Base-by-base conservation (phyloP, 2,329 filamentous ascomycete genomes). In the Pseudogymnoascus sp. region DNA sequence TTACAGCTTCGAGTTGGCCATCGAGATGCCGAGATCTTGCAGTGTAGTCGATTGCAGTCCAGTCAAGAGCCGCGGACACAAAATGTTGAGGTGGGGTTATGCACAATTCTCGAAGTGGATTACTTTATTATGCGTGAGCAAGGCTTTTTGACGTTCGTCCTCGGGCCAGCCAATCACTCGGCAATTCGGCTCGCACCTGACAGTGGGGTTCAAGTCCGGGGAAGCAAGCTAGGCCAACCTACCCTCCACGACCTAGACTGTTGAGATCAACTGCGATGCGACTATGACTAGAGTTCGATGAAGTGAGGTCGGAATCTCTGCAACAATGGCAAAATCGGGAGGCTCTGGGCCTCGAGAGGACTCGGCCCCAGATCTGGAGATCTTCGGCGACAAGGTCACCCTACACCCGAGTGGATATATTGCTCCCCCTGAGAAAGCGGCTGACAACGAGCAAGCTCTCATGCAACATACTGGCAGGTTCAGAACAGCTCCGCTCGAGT, bases 401-500 rank as follows among this genome's bases (percentile, higher is more conserved):
- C 83, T 93, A 40, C 88, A 91, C 72, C 89, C 89, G 7, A 86
- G 86, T 68, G 88, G 88, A 65, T 89, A 84, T 71, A 79, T 87
- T 64, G 83, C 85, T 72, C 77, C 80, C 25, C 71, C 73, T 2
- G 67, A 70, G 37, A 70, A 72, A 21, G 73, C 72, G 43, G 72
- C 79, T 65, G 78, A 81, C 66, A 83, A 83, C 65, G 89, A 92
- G 69, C 83, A 88, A 72, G 86, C 87, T 18, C 78, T 93, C 68
- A 87, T 93, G 78, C 86, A 88, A 74, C 86, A 93, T 72, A 95
- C 95, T 82, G 89, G 90, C 59, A 89, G 92, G 53, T 97, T 97
- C 75, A 87, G 93, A 64, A 80, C 83, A 42, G 84, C 86, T 66
- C 86, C 86, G 31, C 75, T 88, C 14, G 84, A 86, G 80, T 84